A percentile compares a stretch with the other conserved stretches of the same genome.
Evolutionary conservation across 2,329 filamentous ascomycete species (phyloP).

Genomic region (Verticillium nubilum): DNA sequence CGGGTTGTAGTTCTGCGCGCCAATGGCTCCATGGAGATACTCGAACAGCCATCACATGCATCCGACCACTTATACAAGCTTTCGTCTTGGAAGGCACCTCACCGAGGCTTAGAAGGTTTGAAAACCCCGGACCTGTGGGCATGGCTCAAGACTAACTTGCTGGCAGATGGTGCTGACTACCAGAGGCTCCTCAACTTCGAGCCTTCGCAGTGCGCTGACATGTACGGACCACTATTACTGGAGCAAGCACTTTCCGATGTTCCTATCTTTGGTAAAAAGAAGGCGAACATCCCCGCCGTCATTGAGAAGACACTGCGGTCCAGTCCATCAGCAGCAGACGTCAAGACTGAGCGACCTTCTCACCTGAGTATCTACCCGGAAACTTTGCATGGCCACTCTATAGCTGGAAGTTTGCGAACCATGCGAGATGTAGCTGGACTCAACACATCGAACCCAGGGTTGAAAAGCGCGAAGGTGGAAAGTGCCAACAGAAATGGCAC

Average conservation of each 20-base stretch:
- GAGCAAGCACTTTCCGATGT: constrained; percentile 48
- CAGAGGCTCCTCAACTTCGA: constrained; percentile 55
- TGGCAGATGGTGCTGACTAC: constrained; percentile 43
- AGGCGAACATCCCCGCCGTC: constrained; percentile 33
- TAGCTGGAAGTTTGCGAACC: constrained; percentile 43
- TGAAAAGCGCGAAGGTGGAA: constrained; percentile 18
- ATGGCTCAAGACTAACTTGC: constrained; percentile 17
- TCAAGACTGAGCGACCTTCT: constrained; percentile 1
- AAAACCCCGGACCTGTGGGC: neutral
- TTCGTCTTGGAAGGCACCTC: constrained; percentile 54
- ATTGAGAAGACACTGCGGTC: constrained; percentile 19
- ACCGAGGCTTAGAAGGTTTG: constrained; percentile 50
- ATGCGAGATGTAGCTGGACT: constrained; percentile 26
- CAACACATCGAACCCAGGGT: constrained; percentile 12
- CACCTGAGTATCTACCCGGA: neutral
- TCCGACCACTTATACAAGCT: constrained; percentile 55
- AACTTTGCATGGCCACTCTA: constrained; percentile 18
- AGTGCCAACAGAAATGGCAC: constrained; percentile 10
- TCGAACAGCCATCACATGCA: constrained; percentile 55
- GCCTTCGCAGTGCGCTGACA: constrained; percentile 41
- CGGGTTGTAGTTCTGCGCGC: constrained; percentile 55
- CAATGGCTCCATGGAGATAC: constrained; percentile 55
- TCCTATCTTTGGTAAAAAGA: constrained; percentile 52
- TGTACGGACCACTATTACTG: constrained; percentile 49
- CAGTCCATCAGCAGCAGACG: constrained; percentile 5